These are phyloP conservation scores for Dendrobium chrysotoxum DNA, from an alignment of 106 monocot genomes.

Conservation along the genomic window DNA sequence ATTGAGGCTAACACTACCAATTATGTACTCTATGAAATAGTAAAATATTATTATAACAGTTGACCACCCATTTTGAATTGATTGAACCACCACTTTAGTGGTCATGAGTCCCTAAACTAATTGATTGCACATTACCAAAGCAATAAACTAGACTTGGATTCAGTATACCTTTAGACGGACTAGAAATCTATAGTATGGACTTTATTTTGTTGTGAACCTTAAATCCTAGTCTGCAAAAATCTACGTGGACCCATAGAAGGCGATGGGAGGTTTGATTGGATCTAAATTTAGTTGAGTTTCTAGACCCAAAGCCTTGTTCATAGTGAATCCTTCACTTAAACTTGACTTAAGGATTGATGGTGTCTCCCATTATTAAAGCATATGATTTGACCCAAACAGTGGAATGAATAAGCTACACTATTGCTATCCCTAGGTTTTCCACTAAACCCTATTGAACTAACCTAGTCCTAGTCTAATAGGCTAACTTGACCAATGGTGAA, in stretches of 20 bases:
- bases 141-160: background rate
- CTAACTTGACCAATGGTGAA: no score
- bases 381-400: background rate
- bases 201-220: background rate
- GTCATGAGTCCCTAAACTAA: no score
- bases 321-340: background rate
- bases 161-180: background rate
- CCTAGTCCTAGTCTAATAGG: background rate
- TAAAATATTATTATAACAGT: background rate
- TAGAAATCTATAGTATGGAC: background rate
- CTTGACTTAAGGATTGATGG: background rate
- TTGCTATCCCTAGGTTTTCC: background rate
- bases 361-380: background rate
- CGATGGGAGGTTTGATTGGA: background rate
- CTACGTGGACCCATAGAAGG: background rate
- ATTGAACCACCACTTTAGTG: background rate
- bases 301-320: background rate
- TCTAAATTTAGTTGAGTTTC: background rate
- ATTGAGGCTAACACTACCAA: background rate
- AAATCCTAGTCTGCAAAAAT: background rate
- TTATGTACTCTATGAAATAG: background rate
- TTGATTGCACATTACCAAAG: background rate
- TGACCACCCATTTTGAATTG: background rate
- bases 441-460: background rate
- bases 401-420: background rate